These are phyloP conservation scores for Verticillium tricorpus DNA, from an alignment of 2,329 filamentous ascomycete species.

Conservation along the genomic window DNA sequence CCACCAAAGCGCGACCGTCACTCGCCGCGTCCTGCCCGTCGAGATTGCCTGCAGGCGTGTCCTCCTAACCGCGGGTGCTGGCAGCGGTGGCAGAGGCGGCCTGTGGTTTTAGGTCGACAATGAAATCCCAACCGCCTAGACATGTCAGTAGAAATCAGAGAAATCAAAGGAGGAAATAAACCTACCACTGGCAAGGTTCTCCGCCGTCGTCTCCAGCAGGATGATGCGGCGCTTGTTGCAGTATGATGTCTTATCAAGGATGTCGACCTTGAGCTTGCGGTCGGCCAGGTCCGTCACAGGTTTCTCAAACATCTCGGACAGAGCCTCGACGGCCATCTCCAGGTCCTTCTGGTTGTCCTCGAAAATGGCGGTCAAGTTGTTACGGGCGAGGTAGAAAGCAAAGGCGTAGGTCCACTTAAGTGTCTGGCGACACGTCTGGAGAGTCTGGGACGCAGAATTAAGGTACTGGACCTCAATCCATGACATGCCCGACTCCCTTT, in stretches of 20 bases:
- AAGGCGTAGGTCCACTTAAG: constrained; percentile 99
- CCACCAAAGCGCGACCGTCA: not conserved
- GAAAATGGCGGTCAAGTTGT: constrained; percentile 95
- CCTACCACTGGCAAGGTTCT: constrained; percentile 81
- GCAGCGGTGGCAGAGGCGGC: constrained; percentile 9
- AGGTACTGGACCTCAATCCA: constrained; percentile 99
- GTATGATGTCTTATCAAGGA: constrained; percentile 97
- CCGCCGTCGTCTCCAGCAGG: constrained; percentile 84
- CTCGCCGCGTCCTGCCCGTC: not conserved
- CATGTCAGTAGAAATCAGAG: constrained; percentile 18
- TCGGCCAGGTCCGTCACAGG: constrained; percentile 80
- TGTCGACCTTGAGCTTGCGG: constrained; percentile 92
- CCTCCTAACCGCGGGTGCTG: constrained; percentile 18
- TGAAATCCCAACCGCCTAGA: constrained; percentile 43
- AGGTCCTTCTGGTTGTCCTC: constrained; percentile 98
- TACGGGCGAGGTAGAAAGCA: constrained; percentile 92
- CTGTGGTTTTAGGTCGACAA: constrained; percentile 24
- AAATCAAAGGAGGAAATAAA: not conserved
- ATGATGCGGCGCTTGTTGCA: constrained; percentile 92
- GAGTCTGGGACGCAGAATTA: constrained; percentile 83
- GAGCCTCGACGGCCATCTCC: constrained; percentile 91
- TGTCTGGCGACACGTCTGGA: constrained; percentile 96
- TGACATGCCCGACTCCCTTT: constrained; percentile 90
- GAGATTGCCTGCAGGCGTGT: not conserved
- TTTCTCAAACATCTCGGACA: constrained; percentile 99